phyloP scores from a whole-genome alignment of 176 grass and related monocot species.

The Triticum aestivum region DNA sequence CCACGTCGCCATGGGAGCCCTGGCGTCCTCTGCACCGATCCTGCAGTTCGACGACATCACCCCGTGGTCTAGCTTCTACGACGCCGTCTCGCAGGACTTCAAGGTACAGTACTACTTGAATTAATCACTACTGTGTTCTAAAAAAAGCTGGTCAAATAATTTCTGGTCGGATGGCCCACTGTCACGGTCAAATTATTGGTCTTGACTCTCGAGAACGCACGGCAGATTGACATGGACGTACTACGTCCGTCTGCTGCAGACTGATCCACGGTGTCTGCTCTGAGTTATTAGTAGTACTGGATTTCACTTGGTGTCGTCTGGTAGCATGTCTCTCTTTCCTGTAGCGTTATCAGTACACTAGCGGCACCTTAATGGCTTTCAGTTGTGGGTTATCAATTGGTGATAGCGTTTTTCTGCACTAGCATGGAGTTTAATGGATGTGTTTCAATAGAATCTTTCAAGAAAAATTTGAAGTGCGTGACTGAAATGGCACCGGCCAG shows the following conservation, averaged over 20 bases:
- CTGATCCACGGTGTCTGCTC: neutral
- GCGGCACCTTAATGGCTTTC: neutral
- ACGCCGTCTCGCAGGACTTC: constrained; percentile 74
- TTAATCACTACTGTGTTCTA: too few species aligned
- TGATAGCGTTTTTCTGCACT: neutral
- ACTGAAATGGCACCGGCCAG: neutral
- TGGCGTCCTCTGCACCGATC: constrained; percentile 88
- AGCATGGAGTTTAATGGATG: neutral
- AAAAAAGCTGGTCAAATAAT: neutral
- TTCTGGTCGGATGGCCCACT: neutral
- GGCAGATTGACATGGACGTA: neutral
- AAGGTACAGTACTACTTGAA: constrained; percentile 40
- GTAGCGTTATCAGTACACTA: neutral
- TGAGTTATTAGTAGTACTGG: neutral
- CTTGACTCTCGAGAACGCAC: neutral
- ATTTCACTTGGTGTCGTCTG: neutral
- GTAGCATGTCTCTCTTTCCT: constrained; percentile 13
- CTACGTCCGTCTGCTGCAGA: neutral
- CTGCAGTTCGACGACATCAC: constrained; percentile 82
- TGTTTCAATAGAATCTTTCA: neutral
- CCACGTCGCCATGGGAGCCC: constrained; percentile 77
- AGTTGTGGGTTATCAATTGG: neutral
- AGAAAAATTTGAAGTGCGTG: neutral
- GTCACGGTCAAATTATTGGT: neutral
- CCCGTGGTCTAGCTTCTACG: constrained; percentile 83